phyloP scores from a whole-genome alignment of 2,329 filamentous ascomycete species.

The Aspergillus novoparasiticus region DNA sequence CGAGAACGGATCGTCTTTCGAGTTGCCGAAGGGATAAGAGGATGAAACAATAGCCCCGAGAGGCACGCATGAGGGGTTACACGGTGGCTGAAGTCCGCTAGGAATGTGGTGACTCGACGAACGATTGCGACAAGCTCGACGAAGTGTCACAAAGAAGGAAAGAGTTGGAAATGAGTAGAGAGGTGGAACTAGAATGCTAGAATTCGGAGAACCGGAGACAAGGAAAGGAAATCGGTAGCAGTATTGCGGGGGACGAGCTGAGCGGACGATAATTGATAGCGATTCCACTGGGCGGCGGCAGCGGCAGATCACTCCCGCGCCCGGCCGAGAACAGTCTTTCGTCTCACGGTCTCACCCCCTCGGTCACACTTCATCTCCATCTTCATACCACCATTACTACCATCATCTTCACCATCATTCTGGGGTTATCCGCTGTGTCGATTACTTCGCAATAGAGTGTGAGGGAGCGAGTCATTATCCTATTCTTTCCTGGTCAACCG shows the following conservation, averaged over 20 bases:
- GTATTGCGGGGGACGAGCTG: conserved; percentile 14
- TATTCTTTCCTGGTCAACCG: neutral
- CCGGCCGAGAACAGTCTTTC: conserved; percentile 9
- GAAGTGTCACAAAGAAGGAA: conserved; percentile 10
- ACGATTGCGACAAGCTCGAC: neutral
- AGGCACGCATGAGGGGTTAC: conserved; percentile 25
- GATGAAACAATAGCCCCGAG: conserved; percentile 27
- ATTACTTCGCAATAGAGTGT: neutral
- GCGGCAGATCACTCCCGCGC: conserved; percentile 16
- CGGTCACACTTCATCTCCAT: conserved; percentile 1
- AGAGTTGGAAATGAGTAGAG: conserved; percentile 14
- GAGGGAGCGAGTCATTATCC: neutral
- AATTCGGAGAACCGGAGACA: conserved; percentile 22
- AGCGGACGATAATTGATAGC: conserved; percentile 8
- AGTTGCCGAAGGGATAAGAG: conserved; percentile 18
- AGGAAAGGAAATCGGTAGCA: conserved; percentile 10
- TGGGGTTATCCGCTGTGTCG: neutral
- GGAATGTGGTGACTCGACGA: neutral
- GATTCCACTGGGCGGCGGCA: conserved; percentile 9
- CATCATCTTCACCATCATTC: neutral
- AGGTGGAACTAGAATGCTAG: conserved; percentile 1
- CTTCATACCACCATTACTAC: neutral
- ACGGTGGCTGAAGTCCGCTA: conserved; percentile 17
- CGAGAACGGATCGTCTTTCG: conserved; percentile 19
- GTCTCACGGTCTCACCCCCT: conserved; percentile 1